Evolutionary conservation across 345 rosid species (phyloP).

Genomic region (Acer campestre): DNA sequence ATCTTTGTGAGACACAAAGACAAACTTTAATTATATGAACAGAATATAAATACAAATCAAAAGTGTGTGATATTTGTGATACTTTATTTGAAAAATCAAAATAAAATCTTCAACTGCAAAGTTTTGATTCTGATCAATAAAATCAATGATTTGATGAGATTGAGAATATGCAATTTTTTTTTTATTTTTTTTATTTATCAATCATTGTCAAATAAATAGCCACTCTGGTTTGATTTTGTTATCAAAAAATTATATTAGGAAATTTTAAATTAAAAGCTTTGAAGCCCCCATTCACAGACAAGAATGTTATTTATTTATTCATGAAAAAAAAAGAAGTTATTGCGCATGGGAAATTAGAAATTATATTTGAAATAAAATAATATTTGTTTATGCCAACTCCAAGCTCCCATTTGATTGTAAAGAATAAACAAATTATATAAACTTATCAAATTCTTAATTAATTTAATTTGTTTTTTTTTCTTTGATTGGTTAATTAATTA

Average conservation of each 20-base stretch:
- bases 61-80: not conserved
- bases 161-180: slow-evolving; percentile 17
- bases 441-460: not conserved
- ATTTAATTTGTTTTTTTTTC: not conserved
- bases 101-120: not conserved
- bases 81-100: not conserved
- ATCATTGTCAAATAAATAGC: slow-evolving; percentile 23
- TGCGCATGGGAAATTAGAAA: not conserved
- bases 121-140: slow-evolving; percentile 7
- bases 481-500: not conserved
- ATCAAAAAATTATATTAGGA: not conserved
- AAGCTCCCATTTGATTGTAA: slow-evolving; percentile 3
- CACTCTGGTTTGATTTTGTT: slow-evolving; percentile 3
- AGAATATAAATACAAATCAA: not conserved
- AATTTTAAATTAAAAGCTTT: not conserved
- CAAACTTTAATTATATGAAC: not conserved
- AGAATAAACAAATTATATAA: slow-evolving; percentile 1
- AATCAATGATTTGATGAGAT: slow-evolving; percentile 15
- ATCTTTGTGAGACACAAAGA: slow-evolving; percentile 9
- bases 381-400: slow-evolving; percentile 16
- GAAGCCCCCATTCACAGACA: slow-evolving; percentile 14
- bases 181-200: slow-evolving; percentile 23
- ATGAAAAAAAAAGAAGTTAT: not conserved
- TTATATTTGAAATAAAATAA: not conserved
- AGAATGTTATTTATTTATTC: not conserved